Evolutionary conservation across 2,329 filamentous ascomycete genomes (phyloP).

Genomic region (Diaporthe citriasiana): DNA sequence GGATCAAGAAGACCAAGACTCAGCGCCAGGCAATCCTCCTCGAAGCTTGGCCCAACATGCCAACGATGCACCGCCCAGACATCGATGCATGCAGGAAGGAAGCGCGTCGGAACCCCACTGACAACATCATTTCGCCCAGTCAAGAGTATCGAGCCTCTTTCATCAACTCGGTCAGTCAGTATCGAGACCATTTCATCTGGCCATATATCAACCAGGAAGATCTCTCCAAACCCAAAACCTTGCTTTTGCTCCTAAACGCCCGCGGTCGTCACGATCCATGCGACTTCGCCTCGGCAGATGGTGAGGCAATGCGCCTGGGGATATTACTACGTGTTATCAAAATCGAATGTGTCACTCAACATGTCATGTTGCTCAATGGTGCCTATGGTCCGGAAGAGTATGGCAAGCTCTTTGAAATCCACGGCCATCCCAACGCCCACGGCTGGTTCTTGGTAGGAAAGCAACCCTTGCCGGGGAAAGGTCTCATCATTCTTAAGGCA

Average conservation of each 20-base stretch:
- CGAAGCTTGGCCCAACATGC: conserved; percentile 65
- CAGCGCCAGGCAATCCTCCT: conserved; percentile 64
- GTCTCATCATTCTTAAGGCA: conserved; percentile 63
- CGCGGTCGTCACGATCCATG: conserved; percentile 62
- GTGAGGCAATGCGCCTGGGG: conserved; percentile 51
- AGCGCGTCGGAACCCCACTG: conserved; percentile 18
- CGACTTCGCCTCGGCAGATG: conserved; percentile 63
- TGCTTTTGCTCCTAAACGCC: conserved; percentile 67
- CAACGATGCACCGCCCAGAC: conserved; percentile 65
- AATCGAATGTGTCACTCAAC: conserved; percentile 48
- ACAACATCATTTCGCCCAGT: no score
- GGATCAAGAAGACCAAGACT: conserved; percentile 64
- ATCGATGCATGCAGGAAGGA: conserved; percentile 54
- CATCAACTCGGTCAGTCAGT: conserved; percentile 46
- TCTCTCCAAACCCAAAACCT: conserved; percentile 56
- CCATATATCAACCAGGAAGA: conserved; percentile 72
- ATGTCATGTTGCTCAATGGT: conserved; percentile 55
- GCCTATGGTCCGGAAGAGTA: conserved; percentile 50
- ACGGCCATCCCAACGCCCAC: conserved; percentile 54
- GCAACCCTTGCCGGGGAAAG: conserved; percentile 61
- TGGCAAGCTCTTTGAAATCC: conserved; percentile 53
- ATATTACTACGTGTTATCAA: conserved; percentile 45
- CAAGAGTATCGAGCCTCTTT: conserved; percentile 51
- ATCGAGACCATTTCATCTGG: conserved; percentile 60
- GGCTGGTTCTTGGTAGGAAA: conserved; percentile 52